These are phyloP conservation scores for Rachicladosporium sp. DNA, from an alignment of 2,329 filamentous ascomycete genomes.

Conservation along the genomic window DNA sequence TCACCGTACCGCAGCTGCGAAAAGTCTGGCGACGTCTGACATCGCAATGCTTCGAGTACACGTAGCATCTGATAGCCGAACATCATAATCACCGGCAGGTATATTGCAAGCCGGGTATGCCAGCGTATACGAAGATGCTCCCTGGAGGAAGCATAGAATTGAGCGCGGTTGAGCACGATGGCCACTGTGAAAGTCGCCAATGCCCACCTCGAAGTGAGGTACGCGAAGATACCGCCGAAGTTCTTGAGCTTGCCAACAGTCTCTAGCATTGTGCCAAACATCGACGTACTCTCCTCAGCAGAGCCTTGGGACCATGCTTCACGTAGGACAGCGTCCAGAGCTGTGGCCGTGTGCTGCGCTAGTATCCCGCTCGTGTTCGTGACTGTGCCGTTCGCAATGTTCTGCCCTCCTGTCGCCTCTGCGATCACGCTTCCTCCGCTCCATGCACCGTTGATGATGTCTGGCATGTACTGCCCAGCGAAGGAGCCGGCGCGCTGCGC, in stretches of 20 bases:
- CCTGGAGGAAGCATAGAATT: conserved; percentile 84
- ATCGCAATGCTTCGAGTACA: conserved; percentile 75
- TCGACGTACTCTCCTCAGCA: conserved; percentile 13
- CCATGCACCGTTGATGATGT: conserved; percentile 34
- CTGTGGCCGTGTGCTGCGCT: conserved; percentile 31
- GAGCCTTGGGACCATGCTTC: conserved; percentile 15
- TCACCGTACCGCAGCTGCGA: conserved; percentile 34
- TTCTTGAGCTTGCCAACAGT: conserved; percentile 36
- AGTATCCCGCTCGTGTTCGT: conserved; percentile 26
- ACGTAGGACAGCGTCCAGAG: conserved; percentile 14
- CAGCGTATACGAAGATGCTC: conserved; percentile 66
- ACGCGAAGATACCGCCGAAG: conserved; percentile 76
- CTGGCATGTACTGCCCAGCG: conserved; percentile 48
- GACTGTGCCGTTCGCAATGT: conserved; percentile 26
- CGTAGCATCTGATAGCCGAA: conserved; percentile 56
- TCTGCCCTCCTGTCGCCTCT: conserved; percentile 41
- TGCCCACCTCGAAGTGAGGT: conserved; percentile 86
- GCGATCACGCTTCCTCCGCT: conserved; percentile 49
- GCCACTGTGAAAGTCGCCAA: conserved; percentile 77
- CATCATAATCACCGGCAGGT: conserved; percentile 57
- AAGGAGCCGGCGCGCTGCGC: conserved; percentile 50
- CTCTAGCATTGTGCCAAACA: conserved; percentile 16
- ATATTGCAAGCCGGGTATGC: conserved; percentile 57
- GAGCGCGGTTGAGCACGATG: conserved; percentile 77
- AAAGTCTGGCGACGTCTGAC: conserved; percentile 56